These are phyloP conservation scores for Pseudotsuga menziesii DNA, from an alignment of 75 land plant species.

Conservation along the genomic window DNA sequence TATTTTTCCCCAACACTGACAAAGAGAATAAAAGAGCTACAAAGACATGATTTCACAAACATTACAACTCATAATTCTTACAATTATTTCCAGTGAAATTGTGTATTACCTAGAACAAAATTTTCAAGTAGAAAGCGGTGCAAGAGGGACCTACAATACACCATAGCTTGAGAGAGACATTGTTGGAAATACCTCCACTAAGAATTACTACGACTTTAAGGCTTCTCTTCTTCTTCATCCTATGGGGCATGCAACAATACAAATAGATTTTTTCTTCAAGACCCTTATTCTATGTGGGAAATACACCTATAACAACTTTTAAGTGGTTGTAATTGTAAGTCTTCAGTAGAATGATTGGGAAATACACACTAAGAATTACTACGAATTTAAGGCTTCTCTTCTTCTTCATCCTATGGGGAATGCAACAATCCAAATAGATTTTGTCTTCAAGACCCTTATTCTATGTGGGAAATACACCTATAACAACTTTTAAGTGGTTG, in stretches of 20 bases:
- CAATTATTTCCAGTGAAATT: too few relatives aligned
- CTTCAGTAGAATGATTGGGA: too few relatives aligned
- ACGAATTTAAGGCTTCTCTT: conserved; percentile 50
- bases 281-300: too few relatives aligned
- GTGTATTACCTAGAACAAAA: conserved; percentile 84
- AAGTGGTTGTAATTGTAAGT: too few relatives aligned
- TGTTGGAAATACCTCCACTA: conserved; percentile 97
- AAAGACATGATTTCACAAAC: too few relatives aligned
- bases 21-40: too few relatives aligned
- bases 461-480: too few relatives aligned
- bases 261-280: conserved; percentile 13
- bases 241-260: conserved; percentile 52
- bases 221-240: conserved; percentile 7
- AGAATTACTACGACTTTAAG: conserved; percentile 79
- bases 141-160: conserved; percentile 90
- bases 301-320: too few relatives aligned
- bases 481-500: too few relatives aligned
- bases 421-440: conserved; percentile 49
- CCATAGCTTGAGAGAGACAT: conserved; percentile 87
- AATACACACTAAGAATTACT: conserved; percentile 79
- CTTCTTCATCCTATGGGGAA: conserved; percentile 25
- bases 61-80: too few relatives aligned
- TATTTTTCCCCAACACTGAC: too few relatives aligned
- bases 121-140: conserved; percentile 97
- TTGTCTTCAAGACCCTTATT: neutral